Base-by-base conservation (phyloP, 805 yeast genomes). In the Candida golubevii region DNA sequence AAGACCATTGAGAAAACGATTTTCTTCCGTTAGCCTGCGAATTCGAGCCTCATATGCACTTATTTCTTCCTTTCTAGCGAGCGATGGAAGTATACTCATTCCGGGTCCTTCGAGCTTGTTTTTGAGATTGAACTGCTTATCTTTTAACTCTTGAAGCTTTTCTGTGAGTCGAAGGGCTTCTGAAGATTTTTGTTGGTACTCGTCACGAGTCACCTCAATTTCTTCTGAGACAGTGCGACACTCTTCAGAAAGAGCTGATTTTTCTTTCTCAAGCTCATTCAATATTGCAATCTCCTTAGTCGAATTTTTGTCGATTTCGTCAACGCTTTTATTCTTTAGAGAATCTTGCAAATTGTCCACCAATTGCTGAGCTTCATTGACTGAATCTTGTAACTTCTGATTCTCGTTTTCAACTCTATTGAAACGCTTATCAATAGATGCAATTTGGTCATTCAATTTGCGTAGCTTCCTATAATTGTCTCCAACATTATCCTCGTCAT, bases 401-500 rank as follows among this genome's bases (percentile, higher is more conserved):
- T 58, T 40, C 47, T 67, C 74, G 9, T 44, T 41, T 30, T 62
- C 64, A n/a, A 58, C 47, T 12, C 63, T 62, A 5, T 55, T 65
- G 9, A 65, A 51, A 46, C 62, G 67, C 44, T 60, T 59, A 39
- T 71, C 76, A 8, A 56, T 58, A 7, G 56, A 35, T 7, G 45
- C 42, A 2, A 71, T 71, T 28, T 60, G 67, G 23, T 69, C 74
- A 47, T 66, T 69, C 13, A 62, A 52, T 9, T 50, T 58, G 32
- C 66, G 66, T 15, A 64, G 54, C 31, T 58, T 57, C 39, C 73
- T 71, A 54, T 72, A 78, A 9, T 56, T 44, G 1, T 58, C 60
- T 3, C 78, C 82, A 26, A 75, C 69, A 29, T 61, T 58, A 2
- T 61, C 64, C 40, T 69, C 74, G 37, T 62, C 63, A 1, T 47